These are phyloP conservation scores for Scalesia atractyloides DNA, from an alignment of 129 eudicot genomes.

Conservation along the genomic window DNA sequence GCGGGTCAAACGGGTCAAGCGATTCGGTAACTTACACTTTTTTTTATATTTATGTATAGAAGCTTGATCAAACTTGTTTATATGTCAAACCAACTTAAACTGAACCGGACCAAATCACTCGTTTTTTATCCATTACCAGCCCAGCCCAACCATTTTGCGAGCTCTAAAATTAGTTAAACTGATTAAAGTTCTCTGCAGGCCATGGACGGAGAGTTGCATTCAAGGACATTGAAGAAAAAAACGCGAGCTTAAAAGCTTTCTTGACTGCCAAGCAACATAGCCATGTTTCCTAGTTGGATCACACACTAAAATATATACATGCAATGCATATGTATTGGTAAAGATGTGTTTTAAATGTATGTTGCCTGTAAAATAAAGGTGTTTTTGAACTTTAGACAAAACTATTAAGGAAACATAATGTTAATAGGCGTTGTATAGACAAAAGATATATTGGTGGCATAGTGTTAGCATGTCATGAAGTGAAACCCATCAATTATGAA, in stretches of 20 bases:
- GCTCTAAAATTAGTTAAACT: not conserved
- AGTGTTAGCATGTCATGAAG: too few relatives aligned
- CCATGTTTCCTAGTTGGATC: slow-evolving; percentile 14
- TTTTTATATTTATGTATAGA: not conserved
- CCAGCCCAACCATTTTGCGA: not conserved
- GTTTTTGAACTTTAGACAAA: not conserved
- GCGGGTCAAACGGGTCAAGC: not conserved
- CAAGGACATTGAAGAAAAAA: slow-evolving; percentile 49
- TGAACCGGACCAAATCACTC: not conserved
- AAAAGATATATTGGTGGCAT: too few relatives aligned
- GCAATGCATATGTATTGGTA: not conserved
- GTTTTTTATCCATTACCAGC: not conserved
- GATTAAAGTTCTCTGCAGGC: slow-evolving; percentile 38
- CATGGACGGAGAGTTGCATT: slow-evolving; percentile 59
- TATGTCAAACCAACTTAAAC: too few relatives aligned
- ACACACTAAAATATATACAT: not conserved
- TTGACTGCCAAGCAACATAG: slow-evolving; percentile 41
- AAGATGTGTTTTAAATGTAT: not conserved
- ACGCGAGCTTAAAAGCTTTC: slow-evolving; percentile 48
- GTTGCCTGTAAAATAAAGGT: slow-evolving; percentile 14
- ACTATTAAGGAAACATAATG: not conserved
- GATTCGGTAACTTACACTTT: not conserved
- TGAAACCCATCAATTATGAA: too few relatives aligned
- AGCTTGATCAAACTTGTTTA: not conserved
- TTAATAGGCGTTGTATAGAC: not conserved